Percentiles rank a stretch among this genome's conserved stretches.
These are phyloP conservation scores for Candida railenensis DNA, from an alignment of 805 yeast species.

Conservation along the genomic window DNA sequence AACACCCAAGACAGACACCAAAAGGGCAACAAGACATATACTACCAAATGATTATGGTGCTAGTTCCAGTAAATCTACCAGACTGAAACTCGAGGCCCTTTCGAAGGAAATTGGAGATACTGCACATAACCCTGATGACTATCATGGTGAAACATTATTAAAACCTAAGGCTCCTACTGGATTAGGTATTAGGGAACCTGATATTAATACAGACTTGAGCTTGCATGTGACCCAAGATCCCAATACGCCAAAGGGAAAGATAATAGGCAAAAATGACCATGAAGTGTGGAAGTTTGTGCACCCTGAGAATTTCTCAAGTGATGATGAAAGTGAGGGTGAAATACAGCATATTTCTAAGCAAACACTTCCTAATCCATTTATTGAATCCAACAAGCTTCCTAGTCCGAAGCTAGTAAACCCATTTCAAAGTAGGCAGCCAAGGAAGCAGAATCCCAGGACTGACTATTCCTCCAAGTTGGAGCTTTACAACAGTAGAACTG, in stretches of 20 bases:
- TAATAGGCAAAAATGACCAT: not conserved
- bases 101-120: not conserved
- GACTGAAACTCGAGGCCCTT: slow-evolving; percentile 1
- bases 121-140: not conserved
- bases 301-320: not conserved
- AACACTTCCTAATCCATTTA: not conserved
- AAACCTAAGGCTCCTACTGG: slow-evolving; percentile 4
- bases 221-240: slow-evolving; percentile 3
- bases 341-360: not conserved
- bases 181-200: slow-evolving; percentile 3
- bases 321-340: not conserved
- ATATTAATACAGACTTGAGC: not conserved
- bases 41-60: not conserved
- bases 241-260: not conserved
- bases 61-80: not conserved
- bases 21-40: not conserved
- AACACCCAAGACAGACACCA: not conserved
- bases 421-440: not conserved
- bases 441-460: slow-evolving; percentile 4
- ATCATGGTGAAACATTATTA: not conserved
- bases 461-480: slow-evolving; percentile 26
- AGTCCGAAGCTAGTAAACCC: slow-evolving; percentile 3
- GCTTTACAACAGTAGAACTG: slow-evolving; percentile 35
- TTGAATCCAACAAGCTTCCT: not conserved
- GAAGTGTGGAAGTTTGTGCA: slow-evolving; percentile 1